phyloP scores from a whole-genome alignment of 2,329 filamentous ascomycete genomes.

The Aureobasidium leucospermi region DNA sequence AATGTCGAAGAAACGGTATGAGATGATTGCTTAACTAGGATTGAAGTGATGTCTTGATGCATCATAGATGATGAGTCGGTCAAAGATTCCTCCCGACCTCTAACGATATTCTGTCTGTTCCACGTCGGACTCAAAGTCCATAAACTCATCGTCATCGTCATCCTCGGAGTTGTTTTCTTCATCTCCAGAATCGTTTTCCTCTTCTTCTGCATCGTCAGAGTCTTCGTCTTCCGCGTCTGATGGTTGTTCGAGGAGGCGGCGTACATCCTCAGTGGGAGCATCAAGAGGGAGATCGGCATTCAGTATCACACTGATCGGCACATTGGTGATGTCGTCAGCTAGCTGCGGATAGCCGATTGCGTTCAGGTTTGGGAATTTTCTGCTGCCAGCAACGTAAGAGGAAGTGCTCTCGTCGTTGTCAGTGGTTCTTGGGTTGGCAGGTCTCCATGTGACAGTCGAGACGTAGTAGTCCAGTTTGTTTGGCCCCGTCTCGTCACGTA shows the following conservation, averaged over 20 bases:
- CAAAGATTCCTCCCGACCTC: not conserved
- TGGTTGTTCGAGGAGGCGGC: not conserved
- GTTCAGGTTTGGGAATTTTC: not conserved
- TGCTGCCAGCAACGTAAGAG: not conserved
- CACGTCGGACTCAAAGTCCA: not conserved
- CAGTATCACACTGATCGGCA: not conserved
- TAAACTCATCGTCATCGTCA: not conserved
- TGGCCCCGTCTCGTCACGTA: constrained; percentile 36
- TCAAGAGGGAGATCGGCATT: not conserved
- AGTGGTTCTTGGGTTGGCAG: not conserved
- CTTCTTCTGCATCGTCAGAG: not conserved
- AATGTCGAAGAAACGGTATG: no score
- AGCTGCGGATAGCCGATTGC: not conserved
- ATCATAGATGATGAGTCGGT: no score
- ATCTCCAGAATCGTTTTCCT: not conserved
- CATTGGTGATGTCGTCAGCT: not conserved
- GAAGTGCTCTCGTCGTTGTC: not conserved
- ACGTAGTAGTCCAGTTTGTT: constrained; percentile 39
- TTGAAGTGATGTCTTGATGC: not conserved
- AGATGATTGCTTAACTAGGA: not conserved
- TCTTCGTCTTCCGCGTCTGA: not conserved
- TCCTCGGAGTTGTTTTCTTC: not conserved
- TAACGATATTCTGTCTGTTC: not conserved
- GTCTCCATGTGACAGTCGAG: constrained; percentile 31
- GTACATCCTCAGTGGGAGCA: not conserved